Evolutionary conservation across 495 filamentous ascomycete species (phyloP).

Genomic region (Platismatia glauca): DNA sequence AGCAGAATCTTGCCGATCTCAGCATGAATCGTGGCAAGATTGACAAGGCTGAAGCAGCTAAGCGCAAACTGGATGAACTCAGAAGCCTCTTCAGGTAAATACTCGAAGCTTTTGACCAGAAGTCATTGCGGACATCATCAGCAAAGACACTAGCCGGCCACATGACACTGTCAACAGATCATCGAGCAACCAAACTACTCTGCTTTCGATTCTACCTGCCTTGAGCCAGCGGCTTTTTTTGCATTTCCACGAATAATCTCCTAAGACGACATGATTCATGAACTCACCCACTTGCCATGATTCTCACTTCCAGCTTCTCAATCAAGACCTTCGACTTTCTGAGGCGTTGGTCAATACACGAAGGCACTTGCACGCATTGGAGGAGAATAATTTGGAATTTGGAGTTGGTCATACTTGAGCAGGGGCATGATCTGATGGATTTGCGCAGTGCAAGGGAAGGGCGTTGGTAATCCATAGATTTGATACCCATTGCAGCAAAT

Average conservation of each 20-base stretch:
- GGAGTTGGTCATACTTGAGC: background rate
- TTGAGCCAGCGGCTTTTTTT: background rate
- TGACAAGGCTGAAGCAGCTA: constrained; percentile 65
- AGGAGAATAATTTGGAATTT: background rate
- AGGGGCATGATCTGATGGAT: background rate
- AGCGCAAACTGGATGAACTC: constrained; percentile 70
- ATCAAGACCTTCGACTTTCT: background rate
- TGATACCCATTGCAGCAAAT: constrained; percentile 4
- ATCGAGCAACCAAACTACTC: background rate
- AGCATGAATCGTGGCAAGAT: constrained; percentile 66
- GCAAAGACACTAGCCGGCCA: background rate
- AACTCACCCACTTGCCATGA: background rate
- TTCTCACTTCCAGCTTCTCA: background rate
- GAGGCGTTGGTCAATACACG: background rate
- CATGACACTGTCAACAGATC: background rate
- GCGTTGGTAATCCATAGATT: constrained; percentile 1
- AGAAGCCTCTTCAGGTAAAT: constrained; percentile 67
- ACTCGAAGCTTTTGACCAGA: background rate
- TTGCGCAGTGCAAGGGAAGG: background rate
- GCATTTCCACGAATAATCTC: background rate
- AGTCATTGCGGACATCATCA: background rate
- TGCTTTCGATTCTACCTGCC: background rate
- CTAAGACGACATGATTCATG: background rate
- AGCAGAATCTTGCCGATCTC: constrained; percentile 76
- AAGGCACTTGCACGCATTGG: background rate